These are phyloP conservation scores for Cytospora paraplurivora DNA, from an alignment of 2,329 filamentous ascomycete genomes.

Conservation along the genomic window DNA sequence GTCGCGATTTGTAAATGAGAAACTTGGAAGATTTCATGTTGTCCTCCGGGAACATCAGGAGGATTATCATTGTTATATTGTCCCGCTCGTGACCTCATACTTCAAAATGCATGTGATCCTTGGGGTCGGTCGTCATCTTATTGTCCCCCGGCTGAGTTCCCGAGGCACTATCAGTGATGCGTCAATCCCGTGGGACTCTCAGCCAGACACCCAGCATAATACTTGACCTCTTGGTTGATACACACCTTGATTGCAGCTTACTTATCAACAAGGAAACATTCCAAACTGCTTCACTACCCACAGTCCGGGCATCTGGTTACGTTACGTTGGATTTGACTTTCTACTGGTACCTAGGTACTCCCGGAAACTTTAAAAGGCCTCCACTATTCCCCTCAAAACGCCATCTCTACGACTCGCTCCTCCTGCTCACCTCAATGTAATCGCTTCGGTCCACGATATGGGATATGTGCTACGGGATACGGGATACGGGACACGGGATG, in stretches of 20 bases:
- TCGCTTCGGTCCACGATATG: not conserved
- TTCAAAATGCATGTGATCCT: constrained; percentile 10
- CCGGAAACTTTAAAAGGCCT: not conserved
- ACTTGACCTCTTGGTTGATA: constrained; percentile 1
- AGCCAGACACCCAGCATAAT: constrained; percentile 14
- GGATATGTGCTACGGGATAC: not conserved
- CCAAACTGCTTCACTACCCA: not conserved
- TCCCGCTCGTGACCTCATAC: not conserved
- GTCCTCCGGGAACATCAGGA: not conserved
- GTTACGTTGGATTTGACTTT: not conserved
- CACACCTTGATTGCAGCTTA: not conserved
- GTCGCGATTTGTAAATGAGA: not conserved
- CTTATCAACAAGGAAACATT: not conserved
- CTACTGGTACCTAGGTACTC: not conserved
- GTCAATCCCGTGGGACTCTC: not conserved
- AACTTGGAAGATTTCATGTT: not conserved
- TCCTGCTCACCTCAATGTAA: not conserved
- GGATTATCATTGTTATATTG: not conserved
- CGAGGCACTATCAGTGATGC: constrained; percentile 7
- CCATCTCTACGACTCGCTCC: not conserved
- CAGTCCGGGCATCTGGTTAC: not conserved
- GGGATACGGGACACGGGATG: not conserved
- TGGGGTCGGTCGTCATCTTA: not conserved
- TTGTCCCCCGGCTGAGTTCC: constrained; percentile 11
- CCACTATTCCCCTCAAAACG: not conserved